Conservation (phyloP, 202 grass and related monocot genomes). For the Cymbopogon flexuosus region DNA sequence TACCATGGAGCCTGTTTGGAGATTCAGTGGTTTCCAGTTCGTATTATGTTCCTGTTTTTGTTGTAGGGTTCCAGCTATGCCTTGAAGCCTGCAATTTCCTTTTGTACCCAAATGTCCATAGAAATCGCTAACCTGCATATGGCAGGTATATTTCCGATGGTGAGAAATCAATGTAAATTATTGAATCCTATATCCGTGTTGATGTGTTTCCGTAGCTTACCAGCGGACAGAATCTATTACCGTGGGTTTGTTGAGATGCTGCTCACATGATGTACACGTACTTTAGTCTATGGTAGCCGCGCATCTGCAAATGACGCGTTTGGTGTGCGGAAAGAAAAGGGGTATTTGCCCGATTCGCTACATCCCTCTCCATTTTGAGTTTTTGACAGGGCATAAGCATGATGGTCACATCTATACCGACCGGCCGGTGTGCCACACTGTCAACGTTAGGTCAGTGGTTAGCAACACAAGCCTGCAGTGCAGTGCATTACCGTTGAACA, state of each 20-base stretch:
- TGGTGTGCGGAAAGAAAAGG: not conserved
- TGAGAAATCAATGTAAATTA: not conserved
- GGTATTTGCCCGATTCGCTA: not conserved
- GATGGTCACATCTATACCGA: not conserved
- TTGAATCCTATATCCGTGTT: not conserved
- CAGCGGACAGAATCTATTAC: not conserved
- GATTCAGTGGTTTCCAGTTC: conserved; percentile 31
- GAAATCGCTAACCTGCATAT: not conserved
- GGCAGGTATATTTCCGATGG: not conserved
- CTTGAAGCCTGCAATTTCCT: not conserved
- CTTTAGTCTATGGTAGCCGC: no score
- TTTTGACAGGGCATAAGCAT: not conserved
- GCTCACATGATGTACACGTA: not conserved
- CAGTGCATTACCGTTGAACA: not conserved
- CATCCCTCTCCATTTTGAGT: not conserved
- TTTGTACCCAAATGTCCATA: conserved; percentile 25
- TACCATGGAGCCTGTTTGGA: conserved; percentile 47
- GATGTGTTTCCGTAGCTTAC: not conserved
- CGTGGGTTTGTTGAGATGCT: not conserved
- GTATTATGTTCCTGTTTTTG: conserved; percentile 14
- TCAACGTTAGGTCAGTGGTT: conserved; percentile 12
- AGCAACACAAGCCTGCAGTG: not conserved
- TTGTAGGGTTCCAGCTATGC: conserved; percentile 12
- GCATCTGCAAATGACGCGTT: not conserved
- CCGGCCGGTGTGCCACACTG: not conserved